Evolutionary conservation across 768 basidiomycete genomes (phyloP), one percentile per base, ranked within the genome.

Genomic region (Trichaptum fuscoviolaceum): DNA sequence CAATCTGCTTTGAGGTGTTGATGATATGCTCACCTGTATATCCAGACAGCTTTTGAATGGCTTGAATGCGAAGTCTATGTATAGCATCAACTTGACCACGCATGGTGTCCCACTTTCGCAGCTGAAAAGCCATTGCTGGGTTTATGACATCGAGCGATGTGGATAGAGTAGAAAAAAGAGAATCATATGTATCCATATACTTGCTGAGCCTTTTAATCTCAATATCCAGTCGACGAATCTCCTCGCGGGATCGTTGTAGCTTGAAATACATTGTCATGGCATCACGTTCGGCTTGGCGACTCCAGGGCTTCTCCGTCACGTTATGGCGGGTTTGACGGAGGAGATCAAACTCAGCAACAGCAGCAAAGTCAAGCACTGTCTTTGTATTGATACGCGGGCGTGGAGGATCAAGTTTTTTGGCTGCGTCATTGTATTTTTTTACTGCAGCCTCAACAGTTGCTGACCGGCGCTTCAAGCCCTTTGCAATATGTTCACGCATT

Each of bases 331-430:
- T 42, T 34, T 68, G 67, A 26, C 70, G 67, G 20, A 74, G 68
- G 25, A 74, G 62, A 25, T 70, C 68, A 62, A 71, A 73, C 26
- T 71, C 73, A 0, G 65, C 61, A 36, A 70, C 59, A 26, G 68
- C 68, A 1, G 65, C 62, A 57, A 70, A 70, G 23, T 72, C 66
- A 25, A 72, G 62, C 6, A 73, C 66, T 15, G 67, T 57, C 12
- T 72, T 57, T 18, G 24, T 65, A 6, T 63, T 58, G 6, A 73
- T 63, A 2, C 42, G 63, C 0, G 66, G 68, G 0, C 68, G 26
- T 12, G 64, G 69, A 24, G 71, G 69, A 17, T 34, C 3, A 12
- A 71, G 8, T 24, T 59, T 58, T n/a, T 20, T 18, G n/a, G 70
- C 70, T 17, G 65, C 66, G 6, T 58, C 58, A 62, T 73, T 73